These are phyloP conservation scores for Pyrenophora graminea DNA, from an alignment of 2,329 filamentous ascomycete species.

Conservation along the genomic window DNA sequence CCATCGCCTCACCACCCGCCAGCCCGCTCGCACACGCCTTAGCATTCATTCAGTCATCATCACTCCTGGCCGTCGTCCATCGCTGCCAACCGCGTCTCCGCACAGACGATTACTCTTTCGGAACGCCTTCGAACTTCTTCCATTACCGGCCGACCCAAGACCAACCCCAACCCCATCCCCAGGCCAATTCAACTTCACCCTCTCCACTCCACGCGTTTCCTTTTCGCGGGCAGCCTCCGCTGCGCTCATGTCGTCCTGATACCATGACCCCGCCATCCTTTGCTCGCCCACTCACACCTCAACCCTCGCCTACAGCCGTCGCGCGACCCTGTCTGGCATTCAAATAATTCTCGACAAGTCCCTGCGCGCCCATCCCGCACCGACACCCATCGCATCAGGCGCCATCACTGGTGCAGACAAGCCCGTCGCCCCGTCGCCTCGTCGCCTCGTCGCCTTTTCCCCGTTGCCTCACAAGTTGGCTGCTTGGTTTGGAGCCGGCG, in stretches of 20 bases:
- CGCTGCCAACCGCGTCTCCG: conserved; percentile 14
- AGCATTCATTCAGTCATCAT: neutral
- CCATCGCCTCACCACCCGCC: neutral
- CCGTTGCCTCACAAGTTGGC: conserved; percentile 47
- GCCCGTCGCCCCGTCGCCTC: conserved; percentile 8
- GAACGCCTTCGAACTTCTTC: conserved; percentile 21
- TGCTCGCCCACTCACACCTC: conserved; percentile 25
- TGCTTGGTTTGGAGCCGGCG: conserved; percentile 45
- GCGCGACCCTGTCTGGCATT: conserved; percentile 35
- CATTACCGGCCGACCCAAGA: conserved; percentile 7
- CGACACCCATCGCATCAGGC: conserved; percentile 4
- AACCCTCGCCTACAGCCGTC: conserved; percentile 23
- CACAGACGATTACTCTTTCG: conserved; percentile 19
- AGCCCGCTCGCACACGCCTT: neutral
- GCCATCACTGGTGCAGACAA: neutral
- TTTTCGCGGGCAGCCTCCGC: conserved; percentile 30
- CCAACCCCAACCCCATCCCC: conserved; percentile 12
- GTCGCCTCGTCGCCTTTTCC: conserved; percentile 8
- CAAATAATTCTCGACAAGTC: conserved; percentile 29
- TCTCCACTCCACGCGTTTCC: conserved; percentile 14
- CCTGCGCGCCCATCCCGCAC: conserved; percentile 16
- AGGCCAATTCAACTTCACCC: conserved; percentile 8
- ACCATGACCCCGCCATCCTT: conserved; percentile 37
- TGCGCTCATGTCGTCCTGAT: conserved; percentile 45
- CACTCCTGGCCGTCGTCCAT: neutral